These are phyloP conservation scores for Diversispora eburnea DNA, from an alignment of 192 early-diverging fungal species.

Conservation along the genomic window DNA sequence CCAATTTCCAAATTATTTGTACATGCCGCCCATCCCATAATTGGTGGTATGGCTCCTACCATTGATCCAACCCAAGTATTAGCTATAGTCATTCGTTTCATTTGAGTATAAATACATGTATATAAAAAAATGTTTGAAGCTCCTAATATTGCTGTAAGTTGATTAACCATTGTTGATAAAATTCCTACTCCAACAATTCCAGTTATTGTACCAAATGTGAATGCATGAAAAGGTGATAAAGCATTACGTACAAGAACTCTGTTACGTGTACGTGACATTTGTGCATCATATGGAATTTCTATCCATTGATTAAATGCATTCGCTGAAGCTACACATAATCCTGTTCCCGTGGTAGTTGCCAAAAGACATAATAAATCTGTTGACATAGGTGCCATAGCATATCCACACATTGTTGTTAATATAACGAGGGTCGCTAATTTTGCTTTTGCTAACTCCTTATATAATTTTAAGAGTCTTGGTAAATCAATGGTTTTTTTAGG, in stretches of 20 bases:
- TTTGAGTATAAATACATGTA: constrained; percentile 82
- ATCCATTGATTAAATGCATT: constrained; percentile 97
- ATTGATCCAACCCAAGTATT: constrained; percentile 96
- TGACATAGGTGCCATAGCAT: constrained; percentile 83
- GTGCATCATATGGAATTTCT: constrained; percentile 93
- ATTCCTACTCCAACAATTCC: constrained; percentile 64
- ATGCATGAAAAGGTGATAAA: constrained; percentile 73
- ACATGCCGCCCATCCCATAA: constrained; percentile 96
- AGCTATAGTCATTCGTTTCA: constrained; percentile 90
- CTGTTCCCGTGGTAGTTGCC: constrained; percentile 80
- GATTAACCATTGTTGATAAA: constrained; percentile 79
- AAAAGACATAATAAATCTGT: constrained; percentile 60
- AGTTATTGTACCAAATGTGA: constrained; percentile 63
- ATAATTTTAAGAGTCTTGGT: constrained; percentile 37
- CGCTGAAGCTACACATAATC: constrained; percentile 82
- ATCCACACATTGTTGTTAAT: constrained; percentile 92
- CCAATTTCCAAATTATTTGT: constrained; percentile 71
- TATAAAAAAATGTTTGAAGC: constrained; percentile 87
- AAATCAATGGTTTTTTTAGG: neutral
- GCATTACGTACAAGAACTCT: constrained; percentile 79
- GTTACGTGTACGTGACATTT: constrained; percentile 92
- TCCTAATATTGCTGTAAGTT: constrained; percentile 77
- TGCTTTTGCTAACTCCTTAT: constrained; percentile 79
- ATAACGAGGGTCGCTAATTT: constrained; percentile 87
- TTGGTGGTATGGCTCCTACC: constrained; percentile 95